Conservation (phyloP, 2,329 filamentous ascomycete species). For the Bipolaris bicolor region DNA sequence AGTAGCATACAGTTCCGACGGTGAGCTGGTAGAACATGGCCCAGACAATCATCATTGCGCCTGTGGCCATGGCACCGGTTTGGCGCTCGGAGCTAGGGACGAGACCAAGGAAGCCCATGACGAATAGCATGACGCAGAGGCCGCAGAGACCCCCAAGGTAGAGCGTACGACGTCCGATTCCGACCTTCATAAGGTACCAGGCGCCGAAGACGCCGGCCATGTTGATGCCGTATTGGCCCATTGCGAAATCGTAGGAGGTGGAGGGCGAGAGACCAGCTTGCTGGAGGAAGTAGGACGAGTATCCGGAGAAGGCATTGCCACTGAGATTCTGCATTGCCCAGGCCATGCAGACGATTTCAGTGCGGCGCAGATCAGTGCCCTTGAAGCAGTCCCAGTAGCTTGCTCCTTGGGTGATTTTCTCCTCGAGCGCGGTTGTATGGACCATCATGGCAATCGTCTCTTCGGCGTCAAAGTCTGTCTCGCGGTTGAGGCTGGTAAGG, state of each 20-base stretch:
- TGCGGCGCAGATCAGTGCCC: slow-evolving; percentile 77
- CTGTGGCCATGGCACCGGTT: slow-evolving; percentile 74
- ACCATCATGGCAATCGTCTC: slow-evolving; percentile 93
- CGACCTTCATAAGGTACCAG: slow-evolving; percentile 78
- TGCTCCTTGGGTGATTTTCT: slow-evolving; percentile 74
- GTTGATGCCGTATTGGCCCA: slow-evolving; percentile 69
- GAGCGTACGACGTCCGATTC: slow-evolving; percentile 75
- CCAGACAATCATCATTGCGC: slow-evolving; percentile 72
- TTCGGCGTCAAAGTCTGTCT: slow-evolving; percentile 78
- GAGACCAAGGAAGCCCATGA: slow-evolving; percentile 83
- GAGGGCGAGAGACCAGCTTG: slow-evolving; percentile 53
- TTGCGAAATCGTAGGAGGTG: slow-evolving; percentile 54
- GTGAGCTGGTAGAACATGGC: slow-evolving; percentile 75
- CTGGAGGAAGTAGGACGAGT: slow-evolving; percentile 58
- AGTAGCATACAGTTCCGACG: slow-evolving; percentile 89
- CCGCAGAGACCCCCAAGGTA: slow-evolving; percentile 75
- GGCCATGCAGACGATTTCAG: slow-evolving; percentile 68
- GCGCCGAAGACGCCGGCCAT: slow-evolving; percentile 82
- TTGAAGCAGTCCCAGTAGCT: slow-evolving; percentile 84
- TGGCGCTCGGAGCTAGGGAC: slow-evolving; percentile 66
- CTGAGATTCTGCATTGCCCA: slow-evolving; percentile 58
- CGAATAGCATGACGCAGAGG: slow-evolving; percentile 76
- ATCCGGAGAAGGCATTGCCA: slow-evolving; percentile 56
- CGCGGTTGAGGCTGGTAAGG: slow-evolving; percentile 66
- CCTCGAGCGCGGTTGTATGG: slow-evolving; percentile 82